These are phyloP conservation scores for Pezicula neosporulosa DNA, from an alignment of 2,329 filamentous ascomycete species.

Conservation along the genomic window DNA sequence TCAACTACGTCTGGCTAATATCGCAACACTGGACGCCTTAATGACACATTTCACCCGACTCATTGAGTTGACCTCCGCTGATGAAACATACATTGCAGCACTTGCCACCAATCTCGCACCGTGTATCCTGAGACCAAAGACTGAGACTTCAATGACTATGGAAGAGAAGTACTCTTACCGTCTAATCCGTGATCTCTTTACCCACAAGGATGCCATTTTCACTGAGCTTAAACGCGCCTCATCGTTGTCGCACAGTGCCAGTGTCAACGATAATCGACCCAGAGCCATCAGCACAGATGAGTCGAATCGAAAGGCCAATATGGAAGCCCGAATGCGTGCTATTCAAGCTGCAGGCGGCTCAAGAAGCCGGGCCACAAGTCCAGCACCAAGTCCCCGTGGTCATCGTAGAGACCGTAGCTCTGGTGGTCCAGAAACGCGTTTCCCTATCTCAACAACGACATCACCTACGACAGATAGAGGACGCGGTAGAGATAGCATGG, in stretches of 20 bases:
- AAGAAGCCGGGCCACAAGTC: conserved; percentile 73
- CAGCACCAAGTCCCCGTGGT: conserved; percentile 55
- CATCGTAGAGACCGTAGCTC: conserved; percentile 82
- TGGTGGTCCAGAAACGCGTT: conserved; percentile 70
- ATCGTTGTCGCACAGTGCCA: conserved; percentile 62
- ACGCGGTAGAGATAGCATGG: conserved; percentile 25
- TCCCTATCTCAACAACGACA: conserved; percentile 73
- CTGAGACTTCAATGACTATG: conserved; percentile 87
- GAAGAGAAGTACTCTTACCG: conserved; percentile 92
- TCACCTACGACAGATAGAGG: conserved; percentile 44
- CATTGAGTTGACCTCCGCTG: conserved; percentile 93
- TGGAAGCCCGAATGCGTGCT: conserved; percentile 88
- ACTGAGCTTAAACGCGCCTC: conserved; percentile 91
- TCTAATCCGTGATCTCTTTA: conserved; percentile 85
- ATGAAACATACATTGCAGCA: conserved; percentile 75
- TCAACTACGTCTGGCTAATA: conserved; percentile 92
- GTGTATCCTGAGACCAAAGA: conserved; percentile 82
- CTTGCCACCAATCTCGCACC: conserved; percentile 75
- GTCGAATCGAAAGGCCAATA: conserved; percentile 87
- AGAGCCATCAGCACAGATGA: conserved; percentile 93
- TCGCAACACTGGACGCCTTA: conserved; percentile 95
- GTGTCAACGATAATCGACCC: conserved; percentile 54
- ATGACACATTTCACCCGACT: conserved; percentile 97
- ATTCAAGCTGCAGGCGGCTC: conserved; percentile 56
- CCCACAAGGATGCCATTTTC: conserved; percentile 93